Evolutionary conservation across 2,329 filamentous ascomycete species (phyloP).

Genomic region (Botrytis porri): DNA sequence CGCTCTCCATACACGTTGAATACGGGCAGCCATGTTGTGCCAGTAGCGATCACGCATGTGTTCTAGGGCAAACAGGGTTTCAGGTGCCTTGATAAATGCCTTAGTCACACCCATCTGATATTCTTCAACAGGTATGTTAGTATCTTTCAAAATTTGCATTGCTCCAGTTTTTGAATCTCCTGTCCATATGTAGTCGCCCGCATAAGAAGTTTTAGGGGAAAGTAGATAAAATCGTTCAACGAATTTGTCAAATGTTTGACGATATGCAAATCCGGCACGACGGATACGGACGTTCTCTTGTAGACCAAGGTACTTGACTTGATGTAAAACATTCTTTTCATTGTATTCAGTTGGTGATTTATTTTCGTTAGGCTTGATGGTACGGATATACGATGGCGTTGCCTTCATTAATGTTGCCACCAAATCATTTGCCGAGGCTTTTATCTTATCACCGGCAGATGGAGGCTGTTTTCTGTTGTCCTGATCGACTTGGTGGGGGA

Average conservation of each 20-base stretch:
- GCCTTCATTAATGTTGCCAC: slow-evolving; percentile 97
- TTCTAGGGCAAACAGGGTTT: slow-evolving; percentile 93
- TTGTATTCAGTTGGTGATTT: slow-evolving; percentile 96
- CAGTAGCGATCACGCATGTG: slow-evolving; percentile 98
- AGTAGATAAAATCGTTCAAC: slow-evolving; percentile 95
- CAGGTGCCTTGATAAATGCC: slow-evolving; percentile 96
- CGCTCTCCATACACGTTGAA: slow-evolving; percentile 95
- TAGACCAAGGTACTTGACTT: slow-evolving; percentile 98
- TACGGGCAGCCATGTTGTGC: slow-evolving; percentile 99
- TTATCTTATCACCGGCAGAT: slow-evolving; percentile 94
- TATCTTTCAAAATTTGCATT: slow-evolving; percentile 91
- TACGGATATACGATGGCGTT: slow-evolving; percentile 95
- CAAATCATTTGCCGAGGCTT: slow-evolving; percentile 87
- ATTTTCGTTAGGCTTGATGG: slow-evolving; percentile 99
- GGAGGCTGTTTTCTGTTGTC: slow-evolving; percentile 93
- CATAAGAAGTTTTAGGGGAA: slow-evolving; percentile 91
- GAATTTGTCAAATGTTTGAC: slow-evolving; percentile 97
- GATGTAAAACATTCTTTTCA: slow-evolving; percentile 86
- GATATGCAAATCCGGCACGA: slow-evolving; percentile 92
- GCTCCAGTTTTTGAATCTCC: slow-evolving; percentile 85
- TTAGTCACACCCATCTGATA: slow-evolving; percentile 97
- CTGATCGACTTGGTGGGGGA: slow-evolving; percentile 90
- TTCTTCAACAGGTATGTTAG: slow-evolving; percentile 90
- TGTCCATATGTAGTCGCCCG: slow-evolving; percentile 94
- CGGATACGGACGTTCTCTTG: slow-evolving; percentile 98